A percentile compares a stretch with the other conserved stretches of the same genome.
These are phyloP conservation scores for Aspergillus egyptiacus DNA, from an alignment of 495 filamentous ascomycete genomes.

Conservation along the genomic window DNA sequence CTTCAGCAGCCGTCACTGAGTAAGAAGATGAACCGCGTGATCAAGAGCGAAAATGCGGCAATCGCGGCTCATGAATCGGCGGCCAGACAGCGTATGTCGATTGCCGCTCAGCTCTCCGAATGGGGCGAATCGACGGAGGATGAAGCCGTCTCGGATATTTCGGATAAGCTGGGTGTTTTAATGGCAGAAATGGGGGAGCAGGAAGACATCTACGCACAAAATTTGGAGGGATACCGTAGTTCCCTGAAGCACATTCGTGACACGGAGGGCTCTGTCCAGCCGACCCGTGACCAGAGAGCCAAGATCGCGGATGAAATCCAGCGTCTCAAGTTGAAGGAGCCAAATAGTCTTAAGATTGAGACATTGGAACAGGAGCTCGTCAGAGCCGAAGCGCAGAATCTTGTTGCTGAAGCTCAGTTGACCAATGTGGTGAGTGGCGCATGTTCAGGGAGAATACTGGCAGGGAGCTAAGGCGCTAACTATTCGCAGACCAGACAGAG, in stretches of 20 bases:
- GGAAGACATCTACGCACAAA: conserved; percentile 80
- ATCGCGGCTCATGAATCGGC: conserved; percentile 79
- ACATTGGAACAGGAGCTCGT: conserved; percentile 94
- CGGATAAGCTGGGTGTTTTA: conserved; percentile 90
- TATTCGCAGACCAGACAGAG: conserved; percentile 71
- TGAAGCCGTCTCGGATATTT: conserved; percentile 78
- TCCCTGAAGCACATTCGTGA: conserved; percentile 87
- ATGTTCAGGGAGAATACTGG: neutral
- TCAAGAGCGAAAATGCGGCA: conserved; percentile 84
- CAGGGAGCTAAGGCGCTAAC: neutral
- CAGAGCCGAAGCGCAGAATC: conserved; percentile 84
- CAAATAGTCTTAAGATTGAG: conserved; percentile 64
- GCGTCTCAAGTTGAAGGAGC: conserved; percentile 83
- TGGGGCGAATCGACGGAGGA: conserved; percentile 91
- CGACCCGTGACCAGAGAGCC: conserved; percentile 72
- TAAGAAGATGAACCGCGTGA: conserved; percentile 77
- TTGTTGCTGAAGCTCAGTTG: conserved; percentile 95
- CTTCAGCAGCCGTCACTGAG: conserved; percentile 77
- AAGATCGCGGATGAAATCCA: conserved; percentile 89
- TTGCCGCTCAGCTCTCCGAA: conserved; percentile 87
- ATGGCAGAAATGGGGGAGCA: conserved; percentile 87
- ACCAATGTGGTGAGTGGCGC: conserved; percentile 67
- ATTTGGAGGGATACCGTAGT: conserved; percentile 73
- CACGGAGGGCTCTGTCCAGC: conserved; percentile 89
- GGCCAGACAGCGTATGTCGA: conserved; percentile 69